Evolutionary conservation across 2,329 filamentous ascomycete genomes (phyloP).

Genomic region (Cercospora berteroae): DNA sequence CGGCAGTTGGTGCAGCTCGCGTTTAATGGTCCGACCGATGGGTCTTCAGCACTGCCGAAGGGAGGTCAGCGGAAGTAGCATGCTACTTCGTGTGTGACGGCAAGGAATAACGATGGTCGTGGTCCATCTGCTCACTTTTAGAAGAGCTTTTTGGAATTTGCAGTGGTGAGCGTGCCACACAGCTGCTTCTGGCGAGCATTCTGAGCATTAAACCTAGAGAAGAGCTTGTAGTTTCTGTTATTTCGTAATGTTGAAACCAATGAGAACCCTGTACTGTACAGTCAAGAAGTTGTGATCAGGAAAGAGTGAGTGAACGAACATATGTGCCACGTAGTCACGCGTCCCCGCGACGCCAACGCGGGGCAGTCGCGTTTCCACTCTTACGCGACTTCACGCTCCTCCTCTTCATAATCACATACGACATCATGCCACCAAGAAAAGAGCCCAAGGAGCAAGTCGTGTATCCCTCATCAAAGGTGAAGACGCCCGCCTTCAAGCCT

Average conservation of each 20-base stretch:
- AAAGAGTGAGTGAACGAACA: too few relatives aligned
- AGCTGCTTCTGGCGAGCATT: background rate
- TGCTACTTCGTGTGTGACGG: background rate
- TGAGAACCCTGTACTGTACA: background rate
- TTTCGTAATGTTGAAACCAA: background rate
- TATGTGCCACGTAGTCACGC: too few relatives aligned
- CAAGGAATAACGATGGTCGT: background rate
- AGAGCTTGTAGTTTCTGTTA: background rate
- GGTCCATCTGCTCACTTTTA: background rate
- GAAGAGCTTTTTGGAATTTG: background rate
- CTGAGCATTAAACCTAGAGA: background rate
- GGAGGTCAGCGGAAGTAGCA: background rate
- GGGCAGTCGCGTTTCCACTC: background rate
- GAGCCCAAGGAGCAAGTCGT: slow-evolving; percentile 36
- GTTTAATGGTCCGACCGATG: background rate
- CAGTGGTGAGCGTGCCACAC: background rate
- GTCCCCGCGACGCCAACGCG: background rate
- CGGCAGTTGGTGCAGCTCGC: slow-evolving; percentile 1
- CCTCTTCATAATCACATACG: background rate
- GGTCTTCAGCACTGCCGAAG: background rate
- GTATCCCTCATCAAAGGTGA: slow-evolving; percentile 36
- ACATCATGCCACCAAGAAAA: slow-evolving; percentile 31
- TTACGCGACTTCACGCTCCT: background rate
- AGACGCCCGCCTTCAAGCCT: slow-evolving; percentile 37
- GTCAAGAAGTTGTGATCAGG: background rate